Base-by-base conservation (phyloP, 2,329 filamentous ascomycete species). In the Zymoseptoria brevis region DNA sequence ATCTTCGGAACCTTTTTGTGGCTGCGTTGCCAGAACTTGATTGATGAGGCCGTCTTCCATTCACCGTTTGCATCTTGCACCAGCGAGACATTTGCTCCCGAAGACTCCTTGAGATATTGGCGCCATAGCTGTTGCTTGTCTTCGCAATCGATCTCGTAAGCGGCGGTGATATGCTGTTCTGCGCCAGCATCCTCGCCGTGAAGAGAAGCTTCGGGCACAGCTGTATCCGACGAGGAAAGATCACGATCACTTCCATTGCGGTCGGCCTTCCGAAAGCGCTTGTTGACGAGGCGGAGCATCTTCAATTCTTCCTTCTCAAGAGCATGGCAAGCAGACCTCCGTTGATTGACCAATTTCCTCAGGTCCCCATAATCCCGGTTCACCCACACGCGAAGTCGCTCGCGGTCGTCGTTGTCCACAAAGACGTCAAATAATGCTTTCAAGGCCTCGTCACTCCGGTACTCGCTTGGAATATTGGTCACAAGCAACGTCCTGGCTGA, bases 401-500 rank as follows among this genome's bases (percentile, higher is more conserved):
- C 54, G 21, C 58, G 55, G 50, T 60, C 58, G 29, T 60, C 58
- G 41, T 59, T 59, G 21, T 62, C 67, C 62, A 54, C 68, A 65
- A 69, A 72, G 51, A 70, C 69, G 48, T 68, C 70, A 53, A 68
- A 72, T 21, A 71, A 61, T 53, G 63, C 64, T 57, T 66, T 66
- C 56, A 72, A 55, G 24, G 68, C 68, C 50, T 67, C 66, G 24
- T 62, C 64, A 22, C 64, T 70, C 58, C 67, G 69, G 29, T 68
- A 62, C 22, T 63, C 58, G 60, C 58, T 60, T 54, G 71, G 71
- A 57, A 73, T 72, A 50, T 70, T 67, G 29, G 69, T 70, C 52
- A 73, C 66, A 29, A 73, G 67, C 54, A 73, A 65, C 8, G 69
- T 72, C 49, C 66, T 69, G 53, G 64, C 67, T 45, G 66, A 69